Evolutionary conservation across 2,329 filamentous ascomycete species (phyloP), one percentile per base, ranked within the genome.

Genomic region (Aulographum hederae): DNA sequence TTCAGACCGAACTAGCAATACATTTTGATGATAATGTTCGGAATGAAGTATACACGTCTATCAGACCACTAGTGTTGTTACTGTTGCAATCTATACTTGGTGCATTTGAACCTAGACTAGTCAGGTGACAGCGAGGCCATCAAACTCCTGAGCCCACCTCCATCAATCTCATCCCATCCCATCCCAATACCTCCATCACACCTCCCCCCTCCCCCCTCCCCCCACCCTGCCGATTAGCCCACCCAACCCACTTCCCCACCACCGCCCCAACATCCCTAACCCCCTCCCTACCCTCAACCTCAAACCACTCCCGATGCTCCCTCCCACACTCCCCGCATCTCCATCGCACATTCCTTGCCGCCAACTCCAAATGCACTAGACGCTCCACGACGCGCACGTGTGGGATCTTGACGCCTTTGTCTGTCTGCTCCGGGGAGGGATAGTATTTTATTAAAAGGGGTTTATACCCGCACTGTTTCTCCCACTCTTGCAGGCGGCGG

Each of bases 271-370:
- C 68, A 17, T 47, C 63, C 37, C 64, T 69, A 3, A 95, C 64
- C 0, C 75, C 79, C 18, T 74, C 65, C 39, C 73, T 67, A 15
- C 61, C 74, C 0, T 80, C 79, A 1, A 94, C 73, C 55, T 91
- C 79, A 50, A 98, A 98, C 86, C 86, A 98, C 57, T 98, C 89
- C 32, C 76, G 63, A 52, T 98, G 89, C 43, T 82, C 75, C 46
- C 73, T 74, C 2, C 84, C 84, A 47, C 89, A 98, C 1, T 72
- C 67, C 4, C 63, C 61, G 45, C 89, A 98, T 32, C 68, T 67
- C 13, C 50, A 72, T 54, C 63, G 72, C 36, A 56, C 73, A 52
- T 52, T 57, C 41, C 63, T 55, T 26, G 62, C 63, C 4, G 63
- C 63, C n/a, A 95, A 65, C 56, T 98, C 89, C 29, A 37, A 29